Percentiles rank a stretch among this genome's conserved stretches.
Conservation (phyloP, 805 yeast species). For the Hanseniaspora lindneri region DNA sequence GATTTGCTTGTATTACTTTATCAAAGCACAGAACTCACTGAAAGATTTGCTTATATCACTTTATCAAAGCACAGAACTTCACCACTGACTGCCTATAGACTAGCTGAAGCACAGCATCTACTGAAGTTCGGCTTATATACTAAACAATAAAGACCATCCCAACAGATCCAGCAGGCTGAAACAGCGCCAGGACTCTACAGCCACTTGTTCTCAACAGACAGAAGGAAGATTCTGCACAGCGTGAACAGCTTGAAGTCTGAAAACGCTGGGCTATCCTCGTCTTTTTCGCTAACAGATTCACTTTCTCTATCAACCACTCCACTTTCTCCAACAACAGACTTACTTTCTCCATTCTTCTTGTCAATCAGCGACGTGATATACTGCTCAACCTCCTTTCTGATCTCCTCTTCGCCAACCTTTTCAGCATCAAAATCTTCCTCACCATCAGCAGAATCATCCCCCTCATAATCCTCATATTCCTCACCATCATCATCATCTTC, state of each 20-base stretch:
- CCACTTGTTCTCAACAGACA: conserved; percentile 31
- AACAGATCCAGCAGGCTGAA: no score
- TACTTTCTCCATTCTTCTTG: conserved; percentile 19
- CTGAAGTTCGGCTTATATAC: no score
- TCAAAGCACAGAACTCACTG: no score
- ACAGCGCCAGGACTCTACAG: no score
- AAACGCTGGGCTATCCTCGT: background rate
- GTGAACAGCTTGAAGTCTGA: conserved; percentile 30
- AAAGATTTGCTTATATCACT: no score
- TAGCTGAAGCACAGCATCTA: no score
- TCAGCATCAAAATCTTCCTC: conserved; percentile 17
- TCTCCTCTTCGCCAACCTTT: background rate
- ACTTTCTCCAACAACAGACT: conserved; percentile 16
- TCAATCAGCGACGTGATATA: conserved; percentile 26
- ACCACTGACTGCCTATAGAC: no score
- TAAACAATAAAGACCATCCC: no score
- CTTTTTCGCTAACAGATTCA: conserved; percentile 16
- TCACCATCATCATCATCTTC: conserved; percentile 19
- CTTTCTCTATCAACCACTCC: background rate
- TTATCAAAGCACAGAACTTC: background rate
- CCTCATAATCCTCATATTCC: conserved; percentile 23
- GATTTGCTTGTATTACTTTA: no score
- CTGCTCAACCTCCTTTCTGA: conserved; percentile 20
- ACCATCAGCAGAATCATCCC: conserved; percentile 22
- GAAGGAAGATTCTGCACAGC: conserved; percentile 30